Evolutionary conservation across 1,284 basidiomycete species (phyloP).

Genomic region (Trichosporon sp.): DNA sequence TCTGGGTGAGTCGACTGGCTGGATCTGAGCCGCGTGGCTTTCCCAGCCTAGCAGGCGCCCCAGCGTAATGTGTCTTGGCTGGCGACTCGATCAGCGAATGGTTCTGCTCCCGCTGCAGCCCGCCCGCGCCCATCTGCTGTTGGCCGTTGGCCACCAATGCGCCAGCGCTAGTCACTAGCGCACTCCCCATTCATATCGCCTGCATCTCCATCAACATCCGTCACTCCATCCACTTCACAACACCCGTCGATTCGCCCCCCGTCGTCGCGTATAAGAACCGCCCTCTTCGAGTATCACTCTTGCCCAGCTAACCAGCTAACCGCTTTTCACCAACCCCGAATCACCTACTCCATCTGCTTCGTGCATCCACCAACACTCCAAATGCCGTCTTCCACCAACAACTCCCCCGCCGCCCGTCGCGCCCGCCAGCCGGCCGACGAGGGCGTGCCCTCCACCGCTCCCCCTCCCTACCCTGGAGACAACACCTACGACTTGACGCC

Average conservation of each 20-base stretch:
- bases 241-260: neutral
- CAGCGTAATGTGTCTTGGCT: too few relatives aligned
- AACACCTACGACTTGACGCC: conserved; percentile 34
- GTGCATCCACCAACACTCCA: neutral
- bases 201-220: neutral
- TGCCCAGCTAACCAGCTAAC: neutral
- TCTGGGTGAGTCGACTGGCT: neutral
- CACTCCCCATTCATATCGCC: neutral
- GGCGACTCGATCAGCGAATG: neutral
- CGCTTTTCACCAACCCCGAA: neutral
- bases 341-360: too few relatives aligned
- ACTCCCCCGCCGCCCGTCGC: neutral
- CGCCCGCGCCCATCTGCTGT: neutral
- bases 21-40: neutral
- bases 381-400: conserved; percentile 11
- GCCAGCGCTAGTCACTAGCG: neutral
- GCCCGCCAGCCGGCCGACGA: conserved; percentile 20
- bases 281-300: neutral
- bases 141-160: neutral
- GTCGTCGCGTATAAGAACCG: neutral
- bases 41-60: neutral
- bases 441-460: conserved; percentile 28
- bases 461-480: conserved; percentile 39
- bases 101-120: neutral
- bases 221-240: neutral